Conservation (phyloP, 75 land plant species). For the Chamaecyparis obtusa region DNA sequence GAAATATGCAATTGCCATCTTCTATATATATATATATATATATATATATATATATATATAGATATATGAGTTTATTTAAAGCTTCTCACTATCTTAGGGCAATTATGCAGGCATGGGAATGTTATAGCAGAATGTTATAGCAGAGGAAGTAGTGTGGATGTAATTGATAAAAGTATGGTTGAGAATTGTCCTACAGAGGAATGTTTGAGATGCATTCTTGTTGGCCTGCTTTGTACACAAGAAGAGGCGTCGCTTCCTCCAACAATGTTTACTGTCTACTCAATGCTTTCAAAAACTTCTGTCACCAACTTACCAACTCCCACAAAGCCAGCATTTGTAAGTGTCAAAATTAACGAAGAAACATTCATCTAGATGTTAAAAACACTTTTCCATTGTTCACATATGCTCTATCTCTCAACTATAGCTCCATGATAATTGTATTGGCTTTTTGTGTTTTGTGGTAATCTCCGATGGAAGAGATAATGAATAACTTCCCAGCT, state of each 20-base stretch:
- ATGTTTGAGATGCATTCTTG: not conserved
- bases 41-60: too few species aligned
- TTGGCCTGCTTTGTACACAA: slow-evolving; percentile 2
- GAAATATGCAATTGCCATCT: too few species aligned
- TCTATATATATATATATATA: too few species aligned
- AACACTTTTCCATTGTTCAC: not conserved
- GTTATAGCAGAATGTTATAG: too few species aligned
- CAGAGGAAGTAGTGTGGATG: not conserved
- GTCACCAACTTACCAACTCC: not conserved
- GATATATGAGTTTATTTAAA: too few species aligned
- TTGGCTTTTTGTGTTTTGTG: too few species aligned
- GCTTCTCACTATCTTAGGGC: too few species aligned
- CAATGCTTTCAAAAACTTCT: not conserved
- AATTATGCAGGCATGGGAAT: too few species aligned
- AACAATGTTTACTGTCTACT: not conserved
- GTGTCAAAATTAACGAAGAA: not conserved
- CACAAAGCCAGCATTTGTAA: not conserved
- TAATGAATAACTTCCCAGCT: too few species aligned
- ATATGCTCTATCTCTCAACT: not conserved
- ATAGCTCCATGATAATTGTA: not conserved
- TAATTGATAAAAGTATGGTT: not conserved
- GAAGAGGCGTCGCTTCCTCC: not conserved
- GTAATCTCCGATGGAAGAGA: too few species aligned
- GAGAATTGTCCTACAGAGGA: not conserved
- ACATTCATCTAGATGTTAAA: not conserved